phyloP scores from a whole-genome alignment of 2,329 filamentous ascomycete genomes.

The Penicillium corylophilum region DNA sequence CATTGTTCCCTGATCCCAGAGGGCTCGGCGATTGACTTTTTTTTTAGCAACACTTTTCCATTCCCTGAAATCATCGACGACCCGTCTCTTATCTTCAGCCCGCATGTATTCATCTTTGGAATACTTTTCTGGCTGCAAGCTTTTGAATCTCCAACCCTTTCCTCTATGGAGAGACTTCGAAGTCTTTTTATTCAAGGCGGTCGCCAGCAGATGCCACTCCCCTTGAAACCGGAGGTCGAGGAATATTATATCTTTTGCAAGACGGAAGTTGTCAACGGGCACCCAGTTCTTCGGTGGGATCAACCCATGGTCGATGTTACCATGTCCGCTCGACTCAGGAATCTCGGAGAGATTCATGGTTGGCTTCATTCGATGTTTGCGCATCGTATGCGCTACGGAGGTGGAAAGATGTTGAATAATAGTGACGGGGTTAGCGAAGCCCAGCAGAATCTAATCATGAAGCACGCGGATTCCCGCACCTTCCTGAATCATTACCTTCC shows the following conservation, averaged over 20 bases:
- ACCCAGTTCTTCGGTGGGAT: neutral
- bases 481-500: neutral
- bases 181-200: neutral
- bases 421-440: neutral
- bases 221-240: neutral
- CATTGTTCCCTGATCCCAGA: no score
- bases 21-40: no score
- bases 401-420: no score
- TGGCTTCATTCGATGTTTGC: neutral
- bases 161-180: conserved; percentile 8
- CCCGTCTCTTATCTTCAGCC: neutral
- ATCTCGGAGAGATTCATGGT: neutral
- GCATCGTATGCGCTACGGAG: no score
- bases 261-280: neutral
- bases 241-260: neutral
- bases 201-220: neutral
- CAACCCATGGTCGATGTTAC: neutral
- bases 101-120: neutral
- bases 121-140: conserved; percentile 1
- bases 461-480: neutral
- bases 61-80: neutral
- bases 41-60: neutral
- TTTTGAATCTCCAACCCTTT: conserved; percentile 9
- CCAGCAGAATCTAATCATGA: neutral
- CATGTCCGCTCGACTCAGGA: neutral